Evolutionary conservation across 108 stramenopile genomes (phyloP).

Genomic region (Pseudonitzschia pungens): DNA sequence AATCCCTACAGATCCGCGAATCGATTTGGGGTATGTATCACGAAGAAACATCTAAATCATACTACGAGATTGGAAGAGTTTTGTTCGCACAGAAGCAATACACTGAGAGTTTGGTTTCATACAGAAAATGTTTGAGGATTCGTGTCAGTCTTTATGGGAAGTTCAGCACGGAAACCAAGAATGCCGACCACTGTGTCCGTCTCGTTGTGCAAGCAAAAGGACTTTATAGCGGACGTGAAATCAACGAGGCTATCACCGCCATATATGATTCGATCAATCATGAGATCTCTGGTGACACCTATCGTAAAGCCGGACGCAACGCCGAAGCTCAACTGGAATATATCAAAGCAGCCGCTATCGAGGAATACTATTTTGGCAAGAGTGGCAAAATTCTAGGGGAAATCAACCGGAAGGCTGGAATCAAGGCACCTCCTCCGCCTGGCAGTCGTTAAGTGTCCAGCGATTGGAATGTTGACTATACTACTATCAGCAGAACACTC

Average conservation of each 20-base stretch:
- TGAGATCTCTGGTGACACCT: slow-evolving; percentile 43
- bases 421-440: slow-evolving; percentile 44
- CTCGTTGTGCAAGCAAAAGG: slow-evolving; percentile 45
- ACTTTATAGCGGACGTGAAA: slow-evolving; percentile 39
- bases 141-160: slow-evolving; percentile 41
- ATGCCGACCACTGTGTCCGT: slow-evolving; percentile 47
- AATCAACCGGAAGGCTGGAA: slow-evolving; percentile 45
- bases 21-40: slow-evolving; percentile 39
- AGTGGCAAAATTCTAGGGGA: slow-evolving; percentile 40
- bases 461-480: neutral
- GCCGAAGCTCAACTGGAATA: slow-evolving; percentile 45
- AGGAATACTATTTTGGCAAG: slow-evolving; percentile 44
- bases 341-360: slow-evolving; percentile 42
- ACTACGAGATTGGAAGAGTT: slow-evolving; percentile 42
- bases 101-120: slow-evolving; percentile 34
- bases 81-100: slow-evolving; percentile 38
- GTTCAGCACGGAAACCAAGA: slow-evolving; percentile 47
- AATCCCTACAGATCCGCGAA: slow-evolving; percentile 38
- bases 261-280: slow-evolving; percentile 37
- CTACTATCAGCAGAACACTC: neutral
- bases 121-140: slow-evolving; percentile 43
- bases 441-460: neutral
- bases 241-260: slow-evolving; percentile 39
- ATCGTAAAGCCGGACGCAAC: slow-evolving; percentile 45
- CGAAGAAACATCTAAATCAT: slow-evolving; percentile 42